phyloP scores from a whole-genome alignment of 1,139 yeast species.

The Meyerozyma smithsonii region DNA sequence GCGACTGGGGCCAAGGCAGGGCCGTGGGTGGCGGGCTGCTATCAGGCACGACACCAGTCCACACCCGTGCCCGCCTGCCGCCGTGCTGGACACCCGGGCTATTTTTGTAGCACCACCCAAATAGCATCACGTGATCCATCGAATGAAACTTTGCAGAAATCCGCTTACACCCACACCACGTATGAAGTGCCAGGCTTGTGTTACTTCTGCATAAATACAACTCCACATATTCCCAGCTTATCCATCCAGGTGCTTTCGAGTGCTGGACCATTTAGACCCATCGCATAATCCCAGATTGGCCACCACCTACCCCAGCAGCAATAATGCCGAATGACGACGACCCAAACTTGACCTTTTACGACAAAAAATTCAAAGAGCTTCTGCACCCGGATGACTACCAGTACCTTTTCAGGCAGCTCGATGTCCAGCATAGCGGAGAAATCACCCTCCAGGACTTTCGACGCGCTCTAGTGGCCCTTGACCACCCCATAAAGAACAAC shows the following conservation, averaged over 20 bases:
- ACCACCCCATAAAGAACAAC: slow-evolving; percentile 66
- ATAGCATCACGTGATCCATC: not conserved
- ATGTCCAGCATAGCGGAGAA: slow-evolving; percentile 49
- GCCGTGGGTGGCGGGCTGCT: too few species aligned
- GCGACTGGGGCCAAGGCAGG: too few species aligned
- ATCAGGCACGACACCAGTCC: too few species aligned
- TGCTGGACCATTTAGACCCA: not conserved
- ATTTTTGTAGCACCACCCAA: not conserved
- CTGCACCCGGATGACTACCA: slow-evolving; percentile 16
- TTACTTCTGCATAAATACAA: not conserved
- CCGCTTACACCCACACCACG: slow-evolving; percentile 1
- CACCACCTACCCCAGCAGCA: too few species aligned
- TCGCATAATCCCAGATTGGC: not conserved
- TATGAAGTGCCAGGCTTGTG: not conserved
- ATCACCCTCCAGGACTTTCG: slow-evolving; percentile 53
- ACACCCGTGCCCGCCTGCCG: too few species aligned
- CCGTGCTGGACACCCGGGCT: not conserved
- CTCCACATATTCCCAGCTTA: not conserved
- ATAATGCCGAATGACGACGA: not conserved
- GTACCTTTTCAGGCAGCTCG: slow-evolving; percentile 43
- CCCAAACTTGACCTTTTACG: not conserved
- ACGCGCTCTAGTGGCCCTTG: slow-evolving; percentile 46
- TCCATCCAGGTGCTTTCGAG: too few species aligned
- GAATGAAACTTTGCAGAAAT: not conserved
- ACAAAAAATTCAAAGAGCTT: slow-evolving; percentile 3